Evolutionary conservation across 805 yeast genomes (phyloP), one percentile per base, ranked within the genome.

Genomic region (Schizosaccharomyces lindneri): DNA sequence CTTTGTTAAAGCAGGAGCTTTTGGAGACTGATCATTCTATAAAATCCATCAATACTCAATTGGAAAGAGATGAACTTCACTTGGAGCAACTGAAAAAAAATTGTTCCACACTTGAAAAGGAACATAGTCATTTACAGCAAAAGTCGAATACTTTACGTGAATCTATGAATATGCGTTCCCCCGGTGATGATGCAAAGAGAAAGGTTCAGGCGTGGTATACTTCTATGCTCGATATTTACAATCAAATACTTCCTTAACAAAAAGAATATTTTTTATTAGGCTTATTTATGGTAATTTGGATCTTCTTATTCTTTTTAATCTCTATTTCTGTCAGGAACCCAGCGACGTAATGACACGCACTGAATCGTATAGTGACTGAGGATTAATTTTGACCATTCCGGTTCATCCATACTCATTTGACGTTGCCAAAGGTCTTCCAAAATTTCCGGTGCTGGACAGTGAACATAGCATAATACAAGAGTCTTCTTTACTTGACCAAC

Each of bases 401-500:
- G 27, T 24, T 19, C n/a, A 51, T 29, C 57, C 57, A 51, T 24
- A 51, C 13, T 29, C 27, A 27, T 24, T 51, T 29, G 27, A 29
- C 9, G 43, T 24, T 43, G 17, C n/a, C 60, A 21, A 11, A 15
- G 31, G 19, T 31, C 41, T 1, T 36, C 9, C 13, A 36, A 6
- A 9, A 11, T 36, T 36, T 36, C 41, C 13, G 41, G 41, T 36
- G 41, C 17, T 32, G 88, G 84, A 13, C 73, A 68, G 48, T 79
- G 80, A 9, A 93, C 86, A 70, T 79, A 87, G 55, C 79, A 79
- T 48, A 87, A 67, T 0, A 89, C 78, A 65, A 89, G 71, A 7
- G 81, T 81, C 74, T 93, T 93, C 67, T 82, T 82, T 13, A 93
- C 97, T 24, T 89, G 86, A 0, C 94, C 85, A 55, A 87, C 80